phyloP scores from a whole-genome alignment of 2,329 filamentous ascomycete genomes.

The Trichoderma aggressivum region DNA sequence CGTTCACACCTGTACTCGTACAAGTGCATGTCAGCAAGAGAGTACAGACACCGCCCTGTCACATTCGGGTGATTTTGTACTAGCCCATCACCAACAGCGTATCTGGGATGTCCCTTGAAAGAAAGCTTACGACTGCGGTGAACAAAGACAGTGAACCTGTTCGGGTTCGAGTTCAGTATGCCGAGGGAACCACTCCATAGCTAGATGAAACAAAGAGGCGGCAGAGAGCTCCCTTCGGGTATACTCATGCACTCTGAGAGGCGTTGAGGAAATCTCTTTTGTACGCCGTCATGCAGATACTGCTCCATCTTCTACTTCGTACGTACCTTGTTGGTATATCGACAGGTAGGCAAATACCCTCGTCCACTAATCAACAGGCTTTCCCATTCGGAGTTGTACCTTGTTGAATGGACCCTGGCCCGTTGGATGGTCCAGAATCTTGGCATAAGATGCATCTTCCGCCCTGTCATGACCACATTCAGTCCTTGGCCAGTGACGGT shows the following conservation, averaged over 20 bases:
- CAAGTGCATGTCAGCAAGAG: not conserved
- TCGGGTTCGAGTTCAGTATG: not conserved
- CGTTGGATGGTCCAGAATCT: not conserved
- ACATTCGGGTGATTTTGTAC: not conserved
- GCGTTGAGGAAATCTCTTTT: not conserved
- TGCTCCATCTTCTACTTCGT: not conserved
- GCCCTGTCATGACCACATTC: not conserved
- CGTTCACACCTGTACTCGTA: not conserved
- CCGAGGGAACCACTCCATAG: not conserved
- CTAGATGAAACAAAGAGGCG: not conserved
- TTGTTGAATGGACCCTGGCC: not conserved
- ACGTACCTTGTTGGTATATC: not conserved
- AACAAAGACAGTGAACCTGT: not conserved
- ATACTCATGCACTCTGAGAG: not conserved
- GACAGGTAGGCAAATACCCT: not conserved
- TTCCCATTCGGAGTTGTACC: not conserved
- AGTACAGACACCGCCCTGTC: not conserved
- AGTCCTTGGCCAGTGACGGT: not conserved
- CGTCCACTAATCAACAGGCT: not conserved
- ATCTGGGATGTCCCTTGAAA: not conserved
- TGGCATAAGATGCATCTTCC: not conserved
- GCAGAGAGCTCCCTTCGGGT: not conserved
- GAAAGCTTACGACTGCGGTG: not conserved
- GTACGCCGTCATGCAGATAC: not conserved
- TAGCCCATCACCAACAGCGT: not conserved